Conservation (phyloP, 2,329 filamentous ascomycete species). For the Ceratocystiopsis sp. region DNA sequence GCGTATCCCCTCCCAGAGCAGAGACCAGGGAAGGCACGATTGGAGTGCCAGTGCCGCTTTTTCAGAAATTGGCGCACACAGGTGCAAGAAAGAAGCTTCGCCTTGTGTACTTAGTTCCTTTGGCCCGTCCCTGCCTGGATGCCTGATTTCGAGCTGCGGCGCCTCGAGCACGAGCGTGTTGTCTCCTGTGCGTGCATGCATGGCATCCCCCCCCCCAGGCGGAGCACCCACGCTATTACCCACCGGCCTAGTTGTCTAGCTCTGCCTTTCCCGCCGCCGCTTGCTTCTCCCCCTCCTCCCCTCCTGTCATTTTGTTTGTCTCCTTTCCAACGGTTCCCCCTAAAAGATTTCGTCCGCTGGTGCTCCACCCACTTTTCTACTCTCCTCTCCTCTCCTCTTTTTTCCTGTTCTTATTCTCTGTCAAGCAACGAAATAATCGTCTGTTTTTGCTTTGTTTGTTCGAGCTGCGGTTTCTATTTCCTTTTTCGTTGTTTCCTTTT, state of each 20-base stretch:
- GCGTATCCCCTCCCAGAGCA: background rate
- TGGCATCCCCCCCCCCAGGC: no score
- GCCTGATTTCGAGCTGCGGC: no score
- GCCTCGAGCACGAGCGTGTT: no score
- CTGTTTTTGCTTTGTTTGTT: constrained; percentile 6
- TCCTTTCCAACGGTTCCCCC: background rate
- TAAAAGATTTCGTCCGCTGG: background rate
- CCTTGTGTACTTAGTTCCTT: no score
- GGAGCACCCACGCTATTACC: no score
- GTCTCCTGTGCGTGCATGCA: no score
- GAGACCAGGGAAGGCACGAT: no score
- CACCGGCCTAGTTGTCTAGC: background rate
- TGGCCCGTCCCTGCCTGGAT: no score
- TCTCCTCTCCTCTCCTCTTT: background rate
- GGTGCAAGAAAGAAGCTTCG: no score
- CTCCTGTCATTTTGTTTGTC: constrained; percentile 1
- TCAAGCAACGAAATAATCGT: constrained; percentile 8
- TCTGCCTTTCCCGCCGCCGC: constrained; percentile 3
- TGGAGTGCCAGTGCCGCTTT: no score
- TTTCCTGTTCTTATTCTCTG: background rate
- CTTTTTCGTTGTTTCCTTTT: constrained; percentile 11
- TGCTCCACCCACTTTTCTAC: background rate
- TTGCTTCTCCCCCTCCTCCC: background rate
- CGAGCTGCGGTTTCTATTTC: constrained; percentile 5
- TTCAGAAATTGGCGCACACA: no score